These are phyloP conservation scores for Rhizophora mangle DNA, from an alignment of 345 rosid species.

Conservation along the genomic window DNA sequence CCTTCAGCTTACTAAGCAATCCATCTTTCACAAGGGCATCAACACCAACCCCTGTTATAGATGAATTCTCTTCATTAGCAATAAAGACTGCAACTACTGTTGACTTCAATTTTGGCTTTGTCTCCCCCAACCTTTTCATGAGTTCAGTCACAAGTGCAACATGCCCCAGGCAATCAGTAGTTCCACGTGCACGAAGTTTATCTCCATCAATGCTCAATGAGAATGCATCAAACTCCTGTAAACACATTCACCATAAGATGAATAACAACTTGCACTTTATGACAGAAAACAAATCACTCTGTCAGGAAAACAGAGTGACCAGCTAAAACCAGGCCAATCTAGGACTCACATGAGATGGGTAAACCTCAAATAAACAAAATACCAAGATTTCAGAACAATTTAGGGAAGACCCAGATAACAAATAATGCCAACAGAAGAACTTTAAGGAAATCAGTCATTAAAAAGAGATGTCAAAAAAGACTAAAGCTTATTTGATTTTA, in stretches of 20 bases:
- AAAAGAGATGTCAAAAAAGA: not conserved
- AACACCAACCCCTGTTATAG: constrained; percentile 82
- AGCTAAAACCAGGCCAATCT: too few relatives aligned
- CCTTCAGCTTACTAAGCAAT: constrained; percentile 79
- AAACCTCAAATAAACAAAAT: too few relatives aligned
- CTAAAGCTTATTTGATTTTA: too few relatives aligned
- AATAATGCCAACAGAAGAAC: not conserved
- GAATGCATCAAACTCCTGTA: constrained; percentile 95
- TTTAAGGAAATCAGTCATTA: not conserved
- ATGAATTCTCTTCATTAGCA: constrained; percentile 87
- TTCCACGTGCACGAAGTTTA: constrained; percentile 89
- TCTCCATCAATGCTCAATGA: constrained; percentile 82
- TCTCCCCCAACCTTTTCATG: constrained; percentile 80
- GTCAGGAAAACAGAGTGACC: too few relatives aligned
- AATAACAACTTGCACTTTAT: not conserved
- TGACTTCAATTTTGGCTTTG: constrained; percentile 65
- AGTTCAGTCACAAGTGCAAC: constrained; percentile 88
- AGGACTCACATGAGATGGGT: too few relatives aligned
- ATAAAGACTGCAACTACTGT: constrained; percentile 89
- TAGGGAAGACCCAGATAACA: not conserved
- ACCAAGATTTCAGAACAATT: too few relatives aligned
- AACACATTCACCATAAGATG: constrained; percentile 2
- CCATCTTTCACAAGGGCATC: constrained; percentile 82
- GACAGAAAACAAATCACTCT: not conserved
- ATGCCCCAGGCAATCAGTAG: constrained; percentile 97